Evolutionary conservation across 805 yeast species (phyloP).

Genomic region (Zygosaccharomyces bisporus): DNA sequence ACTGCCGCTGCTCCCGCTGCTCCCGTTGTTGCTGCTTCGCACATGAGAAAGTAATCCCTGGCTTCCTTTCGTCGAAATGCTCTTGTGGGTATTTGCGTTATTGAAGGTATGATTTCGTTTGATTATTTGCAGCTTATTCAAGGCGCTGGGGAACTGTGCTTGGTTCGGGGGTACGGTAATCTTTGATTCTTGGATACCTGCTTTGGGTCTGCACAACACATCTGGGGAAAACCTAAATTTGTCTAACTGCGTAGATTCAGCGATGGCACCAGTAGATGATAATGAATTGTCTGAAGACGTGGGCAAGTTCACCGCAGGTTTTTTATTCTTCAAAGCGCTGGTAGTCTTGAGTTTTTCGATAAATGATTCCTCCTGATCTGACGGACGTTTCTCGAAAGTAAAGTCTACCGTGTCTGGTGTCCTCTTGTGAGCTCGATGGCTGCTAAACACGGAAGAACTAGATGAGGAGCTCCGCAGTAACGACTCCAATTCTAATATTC

Average conservation of each 20-base stretch:
- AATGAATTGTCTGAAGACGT: conserved; percentile 1
- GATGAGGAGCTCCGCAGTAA: conserved; percentile 3
- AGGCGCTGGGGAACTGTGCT: conserved; percentile 23
- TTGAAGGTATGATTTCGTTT: conserved; percentile 26
- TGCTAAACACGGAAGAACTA: conserved; percentile 9
- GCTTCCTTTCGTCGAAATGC: conserved; percentile 12
- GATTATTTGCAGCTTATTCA: conserved; percentile 24
- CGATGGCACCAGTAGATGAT: conserved; percentile 9
- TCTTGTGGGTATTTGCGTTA: conserved; percentile 2
- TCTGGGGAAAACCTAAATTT: conserved; percentile 8
- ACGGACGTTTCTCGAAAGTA: conserved; percentile 21
- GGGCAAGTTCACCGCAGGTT: conserved; percentile 3
- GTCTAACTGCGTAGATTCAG: conserved; percentile 19
- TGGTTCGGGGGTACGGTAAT: conserved; percentile 4
- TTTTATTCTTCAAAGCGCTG: conserved; percentile 11
- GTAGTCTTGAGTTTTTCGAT: conserved; percentile 23
- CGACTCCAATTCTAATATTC: conserved; percentile 15
- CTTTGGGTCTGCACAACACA: conserved; percentile 1
- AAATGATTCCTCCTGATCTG: conserved; percentile 20
- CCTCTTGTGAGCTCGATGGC: conserved; percentile 16
- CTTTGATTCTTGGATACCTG: not conserved
- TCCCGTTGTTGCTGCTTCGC: conserved; percentile 20
- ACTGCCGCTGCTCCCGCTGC: too few species aligned
- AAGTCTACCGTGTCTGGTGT: conserved; percentile 30
- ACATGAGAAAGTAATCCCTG: conserved; percentile 24